These are phyloP conservation scores for Trichoderma orchidacearum DNA, from an alignment of 495 filamentous ascomycete species.

Conservation along the genomic window DNA sequence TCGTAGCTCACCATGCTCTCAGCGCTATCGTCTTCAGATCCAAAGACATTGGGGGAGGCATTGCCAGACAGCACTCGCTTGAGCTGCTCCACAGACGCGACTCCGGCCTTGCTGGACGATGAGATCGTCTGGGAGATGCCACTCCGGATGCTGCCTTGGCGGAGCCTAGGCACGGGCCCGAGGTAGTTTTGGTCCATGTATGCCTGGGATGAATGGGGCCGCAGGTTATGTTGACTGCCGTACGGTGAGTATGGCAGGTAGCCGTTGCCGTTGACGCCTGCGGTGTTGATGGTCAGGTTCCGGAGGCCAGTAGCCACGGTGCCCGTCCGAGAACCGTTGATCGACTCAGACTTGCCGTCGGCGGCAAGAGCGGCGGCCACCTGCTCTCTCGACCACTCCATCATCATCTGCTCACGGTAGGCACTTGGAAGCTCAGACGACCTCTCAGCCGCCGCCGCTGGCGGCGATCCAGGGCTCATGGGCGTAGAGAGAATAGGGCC, in stretches of 20 bases:
- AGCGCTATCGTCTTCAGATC: conserved; percentile 22
- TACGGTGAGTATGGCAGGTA: conserved; percentile 21
- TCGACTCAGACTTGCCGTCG: conserved; percentile 52
- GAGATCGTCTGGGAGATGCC: conserved; percentile 36
- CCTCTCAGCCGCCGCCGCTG: conserved; percentile 16
- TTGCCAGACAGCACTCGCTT: conserved; percentile 55
- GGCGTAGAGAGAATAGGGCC: conserved; percentile 42
- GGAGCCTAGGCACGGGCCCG: conserved; percentile 9
- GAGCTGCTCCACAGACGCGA: conserved; percentile 79
- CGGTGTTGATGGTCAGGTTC: conserved; percentile 43
- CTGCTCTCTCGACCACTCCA: conserved; percentile 60
- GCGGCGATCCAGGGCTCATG: conserved; percentile 10
- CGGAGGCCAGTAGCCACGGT: conserved; percentile 41
- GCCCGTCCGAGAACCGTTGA: conserved; percentile 56
- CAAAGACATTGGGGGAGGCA: conserved; percentile 14
- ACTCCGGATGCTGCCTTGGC: conserved; percentile 31
- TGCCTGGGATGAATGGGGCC: conserved; percentile 8
- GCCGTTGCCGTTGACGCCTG: conserved; percentile 21
- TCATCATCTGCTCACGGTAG: conserved; percentile 53
- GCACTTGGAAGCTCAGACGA: conserved; percentile 26
- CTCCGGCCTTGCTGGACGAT: conserved; percentile 46
- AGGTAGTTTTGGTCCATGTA: neutral
- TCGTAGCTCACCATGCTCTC: conserved; percentile 45
- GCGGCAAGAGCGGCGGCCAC: conserved; percentile 54
- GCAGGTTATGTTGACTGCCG: conserved; percentile 24